Evolutionary conservation across 2,329 filamentous ascomycete species (phyloP), one percentile per base, ranked within the genome.

Genomic region (Aspergillus quadrilineatus): DNA sequence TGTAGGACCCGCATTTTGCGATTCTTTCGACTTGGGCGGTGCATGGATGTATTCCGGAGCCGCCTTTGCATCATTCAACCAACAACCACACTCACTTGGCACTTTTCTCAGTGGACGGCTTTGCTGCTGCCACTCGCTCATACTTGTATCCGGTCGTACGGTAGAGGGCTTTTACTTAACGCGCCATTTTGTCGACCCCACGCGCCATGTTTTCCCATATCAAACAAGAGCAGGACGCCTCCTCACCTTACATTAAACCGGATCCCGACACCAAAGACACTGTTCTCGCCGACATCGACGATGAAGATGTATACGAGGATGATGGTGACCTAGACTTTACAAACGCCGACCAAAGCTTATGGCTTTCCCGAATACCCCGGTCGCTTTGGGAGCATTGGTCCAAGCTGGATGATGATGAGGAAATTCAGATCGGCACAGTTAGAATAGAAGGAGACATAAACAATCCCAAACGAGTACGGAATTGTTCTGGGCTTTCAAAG

Each of bases 351-450:
- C 77, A 82, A 63, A 73, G 70, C 50, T 69, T 84, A 30, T 95
- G 90, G 79, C 80, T 96, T 49, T 87, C 89, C 51, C 88, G 90
- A 62, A 80, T 96, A 43, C 91, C 92, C 17, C 85, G 86, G 61
- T 88, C 89, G 69, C 80, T 96, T 56, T 94, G 90, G 86, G 85
- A 93, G 64, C 83, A 87, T 44, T 95, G 92, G 89, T 77, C 78
- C 29, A 81, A 86, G 63, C 75, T 95, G 12, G 87, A 90, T 65
- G 89, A 93, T 60, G 88, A 95, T 63, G 87, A 88, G 55, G 89
- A 92, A 75, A 89, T 96, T 61, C 83, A 89, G 70, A 84, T 96
- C 61, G 91, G 91, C 44, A 93, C 85, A 30, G 80, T 96, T 67
- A 77, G 82, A 63, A 78, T 85, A 8, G 79, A 81, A 43, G 82